Base-by-base conservation (phyloP, 2,329 filamentous ascomycete genomes). In the Tolypocladium nubicola region DNA sequence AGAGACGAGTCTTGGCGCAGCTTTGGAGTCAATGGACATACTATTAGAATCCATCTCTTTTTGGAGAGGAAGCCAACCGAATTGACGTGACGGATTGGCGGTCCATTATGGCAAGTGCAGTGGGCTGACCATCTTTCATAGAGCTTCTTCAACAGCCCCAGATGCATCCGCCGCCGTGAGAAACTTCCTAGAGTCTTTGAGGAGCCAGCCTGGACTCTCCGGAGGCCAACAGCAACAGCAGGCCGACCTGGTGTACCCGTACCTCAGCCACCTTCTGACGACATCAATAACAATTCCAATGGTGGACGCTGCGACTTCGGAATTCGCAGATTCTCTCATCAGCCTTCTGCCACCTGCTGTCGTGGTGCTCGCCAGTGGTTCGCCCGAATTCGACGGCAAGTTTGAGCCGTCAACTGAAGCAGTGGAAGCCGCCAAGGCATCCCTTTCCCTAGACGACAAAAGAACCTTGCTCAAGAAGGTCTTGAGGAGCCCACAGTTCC, bases 401-500 rank as follows among this genome's bases (percentile, higher is more conserved):
- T 78, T 79, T 35, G 89, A 95, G 61, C 85, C 88, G 1, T 83
- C 83, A 49, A 76, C 84, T 0, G 86, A 85, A 56, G 82, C 84
- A 2, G 80, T 86, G n/a, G 79, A 87, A 64, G 86, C 86, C 43
- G 90, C 89, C 35, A 85, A 90, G 61, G 81, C 87, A 59, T 86
- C 88, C 8, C 79, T 97, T 65, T 87, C 82, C 56, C 70, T 86
- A 9, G 79, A 80, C 3, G 86, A 94, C 69, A 97, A 97, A 78
- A 90, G 88, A 67, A 78, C 81, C 26, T 81, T 97, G 14, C 73
- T 99, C 49, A 86, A 85, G 70, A 87, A 86, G 67, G 91, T 97
- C 9, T 75, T 97, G 16, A 84, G 89, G 61, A 95, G 89, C 62
- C 93, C 94, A 21, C 94, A 99, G 68, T 91, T 99, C 67, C 83